Base-by-base conservation (phyloP, 1,139 yeast species). In the Kurtzmaniella quercitrusa region DNA sequence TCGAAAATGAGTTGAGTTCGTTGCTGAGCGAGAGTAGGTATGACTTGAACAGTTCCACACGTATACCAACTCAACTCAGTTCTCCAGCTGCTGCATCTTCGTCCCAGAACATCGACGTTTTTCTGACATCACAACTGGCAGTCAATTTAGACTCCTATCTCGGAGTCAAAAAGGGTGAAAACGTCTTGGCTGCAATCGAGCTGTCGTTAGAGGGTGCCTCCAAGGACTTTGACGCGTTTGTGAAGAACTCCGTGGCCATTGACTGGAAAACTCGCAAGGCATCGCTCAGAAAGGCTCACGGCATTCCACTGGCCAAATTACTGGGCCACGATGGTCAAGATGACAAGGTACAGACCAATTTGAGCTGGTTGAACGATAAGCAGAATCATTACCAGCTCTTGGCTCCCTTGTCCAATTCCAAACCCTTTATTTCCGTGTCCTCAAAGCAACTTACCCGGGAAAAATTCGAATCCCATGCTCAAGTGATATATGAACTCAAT, bases 251-350 rank as follows among this genome's bases (percentile, higher is more conserved):
- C 55, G 75, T 93, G 33, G 72, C 85, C 2, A 71, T 86, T 43
- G 96, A 90, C 61, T 93, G 98, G 97, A 80, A 81, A 48, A 78
- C 77, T 42, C 79, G 90, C 52, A 81, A 88, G 54, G 82, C 81
- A 47, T 86, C 82, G 52, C 75, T 89, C 43, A 78, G 87, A 58
- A 81, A 80, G 51, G 79, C 82, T 18, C 78, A 87, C 53, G 90
- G 91, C 1, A 69, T 75, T 24, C 58, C 56, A 41, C 48, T 51
- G 31, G 41, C 42, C 4, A 27, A 27, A n/a, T 10, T n/a, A 27
- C 5, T 27, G 10, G 23, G 8, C 23, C 23, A 21, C 4, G 23
- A 21, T 8, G 33, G 33, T 27, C 18, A 31, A 14, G 10, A 14
- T 15, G 16, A 14, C 17, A 31, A 31, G 36, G 14, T 15, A 12